Evolutionary conservation across 495 filamentous ascomycete genomes (phyloP).

Genomic region (Aspergillus avenaceus): DNA sequence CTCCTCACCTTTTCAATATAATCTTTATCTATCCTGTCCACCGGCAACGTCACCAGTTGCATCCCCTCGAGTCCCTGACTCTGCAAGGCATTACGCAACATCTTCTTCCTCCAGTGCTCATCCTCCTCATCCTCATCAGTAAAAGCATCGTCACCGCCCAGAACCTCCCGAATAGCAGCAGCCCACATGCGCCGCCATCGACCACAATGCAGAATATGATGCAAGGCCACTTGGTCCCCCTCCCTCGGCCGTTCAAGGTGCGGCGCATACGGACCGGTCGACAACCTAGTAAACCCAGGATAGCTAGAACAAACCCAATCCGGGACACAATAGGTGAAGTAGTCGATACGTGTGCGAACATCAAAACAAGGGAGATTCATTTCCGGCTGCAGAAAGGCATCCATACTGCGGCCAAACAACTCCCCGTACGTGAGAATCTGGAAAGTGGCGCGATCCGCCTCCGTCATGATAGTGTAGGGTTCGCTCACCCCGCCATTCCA

Average conservation of each 20-base stretch:
- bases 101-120: constrained; percentile 57
- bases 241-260: not conserved
- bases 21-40: not conserved
- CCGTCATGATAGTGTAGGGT: constrained; percentile 24
- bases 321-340: constrained; percentile 34
- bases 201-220: constrained; percentile 13
- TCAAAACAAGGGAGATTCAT: constrained; percentile 1
- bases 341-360: constrained; percentile 28
- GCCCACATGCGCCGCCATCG: constrained; percentile 19
- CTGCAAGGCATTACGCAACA: constrained; percentile 64
- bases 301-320: constrained; percentile 11
- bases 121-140: not conserved
- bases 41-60: constrained; percentile 14
- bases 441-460: constrained; percentile 22
- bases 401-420: constrained; percentile 28
- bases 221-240: constrained; percentile 11
- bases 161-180: constrained; percentile 4
- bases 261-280: constrained; percentile 9
- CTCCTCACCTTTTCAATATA: not conserved
- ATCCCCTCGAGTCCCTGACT: constrained; percentile 63
- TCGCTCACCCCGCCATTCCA: constrained; percentile 32
- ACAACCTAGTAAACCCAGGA: constrained; percentile 1
- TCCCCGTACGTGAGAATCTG: constrained; percentile 35
- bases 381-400: constrained; percentile 13
- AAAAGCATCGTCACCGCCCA: not conserved